phyloP scores from a whole-genome alignment of 495 filamentous ascomycete species.

The Aspergillus baeticus region DNA sequence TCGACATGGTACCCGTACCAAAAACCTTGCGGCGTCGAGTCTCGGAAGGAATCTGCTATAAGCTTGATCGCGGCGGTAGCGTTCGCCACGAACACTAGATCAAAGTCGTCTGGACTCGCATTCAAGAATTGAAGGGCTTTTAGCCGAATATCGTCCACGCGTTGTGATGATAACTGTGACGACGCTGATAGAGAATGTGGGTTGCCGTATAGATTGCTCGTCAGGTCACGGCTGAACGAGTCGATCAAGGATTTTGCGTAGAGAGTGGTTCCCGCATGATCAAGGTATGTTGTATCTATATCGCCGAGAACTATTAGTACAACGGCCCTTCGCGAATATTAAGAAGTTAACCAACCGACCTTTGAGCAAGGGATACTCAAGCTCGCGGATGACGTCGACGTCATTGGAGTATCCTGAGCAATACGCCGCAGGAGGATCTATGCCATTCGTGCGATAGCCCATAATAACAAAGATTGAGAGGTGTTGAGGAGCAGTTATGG shows the following conservation, averaged over 20 bases:
- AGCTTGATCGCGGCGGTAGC: slow-evolving; percentile 90
- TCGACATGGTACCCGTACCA: slow-evolving; percentile 82
- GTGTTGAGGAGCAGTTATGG: neutral
- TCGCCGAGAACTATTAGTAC: neutral
- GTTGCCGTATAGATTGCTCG: slow-evolving; percentile 79
- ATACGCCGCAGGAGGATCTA: slow-evolving; percentile 14
- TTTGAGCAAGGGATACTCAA: slow-evolving; percentile 83
- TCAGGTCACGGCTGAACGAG: slow-evolving; percentile 71
- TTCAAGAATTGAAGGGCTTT: slow-evolving; percentile 76
- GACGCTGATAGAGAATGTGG: slow-evolving; percentile 85
- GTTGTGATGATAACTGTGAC: slow-evolving; percentile 70
- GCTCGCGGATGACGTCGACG: slow-evolving; percentile 65
- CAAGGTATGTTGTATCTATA: slow-evolving; percentile 76
- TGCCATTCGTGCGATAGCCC: neutral
- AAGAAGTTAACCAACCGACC: slow-evolving; percentile 46
- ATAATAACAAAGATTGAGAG: neutral
- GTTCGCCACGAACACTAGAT: slow-evolving; percentile 89
- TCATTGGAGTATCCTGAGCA: slow-evolving; percentile 56
- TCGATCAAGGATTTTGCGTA: slow-evolving; percentile 83
- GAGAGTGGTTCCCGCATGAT: slow-evolving; percentile 87
- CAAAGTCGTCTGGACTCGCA: slow-evolving; percentile 79
- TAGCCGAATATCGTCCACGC: slow-evolving; percentile 75
- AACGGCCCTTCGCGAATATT: neutral
- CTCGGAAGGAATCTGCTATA: slow-evolving; percentile 71
- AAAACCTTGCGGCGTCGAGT: slow-evolving; percentile 60